phyloP scores from a whole-genome alignment of 2,329 filamentous ascomycete species.

The Didymella lethalis region DNA sequence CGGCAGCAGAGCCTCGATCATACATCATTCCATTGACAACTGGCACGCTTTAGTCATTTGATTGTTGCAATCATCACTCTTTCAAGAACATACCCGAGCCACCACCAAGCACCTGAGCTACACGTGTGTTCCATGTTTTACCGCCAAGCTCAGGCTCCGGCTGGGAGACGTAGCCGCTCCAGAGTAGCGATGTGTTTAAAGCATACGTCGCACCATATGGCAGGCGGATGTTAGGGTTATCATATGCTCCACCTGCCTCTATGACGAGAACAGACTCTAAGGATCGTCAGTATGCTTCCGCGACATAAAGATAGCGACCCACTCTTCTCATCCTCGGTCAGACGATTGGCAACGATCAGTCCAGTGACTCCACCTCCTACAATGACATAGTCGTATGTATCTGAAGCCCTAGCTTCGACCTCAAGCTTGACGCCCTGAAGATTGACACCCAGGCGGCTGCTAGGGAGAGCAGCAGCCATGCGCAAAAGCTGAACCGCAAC shows the following conservation, averaged over 20 bases:
- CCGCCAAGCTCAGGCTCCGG: conserved; percentile 32
- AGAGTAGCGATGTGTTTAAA: conserved; percentile 31
- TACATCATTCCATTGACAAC: conserved; percentile 50
- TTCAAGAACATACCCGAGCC: conserved; percentile 34
- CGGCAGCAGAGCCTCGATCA: conserved; percentile 45
- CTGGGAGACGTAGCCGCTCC: conserved; percentile 29
- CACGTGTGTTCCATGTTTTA: conserved; percentile 27
- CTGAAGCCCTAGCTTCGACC: conserved; percentile 10
- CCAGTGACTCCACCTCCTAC: conserved; percentile 42
- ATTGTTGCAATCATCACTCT: neutral
- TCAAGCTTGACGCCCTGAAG: neutral
- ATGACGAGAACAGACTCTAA: conserved; percentile 39
- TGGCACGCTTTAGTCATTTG: neutral
- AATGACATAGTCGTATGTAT: conserved; percentile 40
- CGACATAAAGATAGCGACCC: conserved; percentile 1
- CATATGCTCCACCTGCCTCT: conserved; percentile 36
- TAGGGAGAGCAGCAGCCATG: conserved; percentile 25
- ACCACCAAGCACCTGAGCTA: conserved; percentile 35
- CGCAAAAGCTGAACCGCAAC: conserved; percentile 27
- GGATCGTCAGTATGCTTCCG: conserved; percentile 16
- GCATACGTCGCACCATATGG: conserved; percentile 35
- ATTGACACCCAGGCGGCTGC: neutral
- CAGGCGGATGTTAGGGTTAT: conserved; percentile 34
- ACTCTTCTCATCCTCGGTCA: conserved; percentile 32
- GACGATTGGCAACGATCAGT: conserved; percentile 35